A percentile compares a stretch with the other conserved stretches of the same genome.
Evolutionary conservation across 169 alveolate genomes (phyloP).

Genomic region (Plasmodium sp.): DNA sequence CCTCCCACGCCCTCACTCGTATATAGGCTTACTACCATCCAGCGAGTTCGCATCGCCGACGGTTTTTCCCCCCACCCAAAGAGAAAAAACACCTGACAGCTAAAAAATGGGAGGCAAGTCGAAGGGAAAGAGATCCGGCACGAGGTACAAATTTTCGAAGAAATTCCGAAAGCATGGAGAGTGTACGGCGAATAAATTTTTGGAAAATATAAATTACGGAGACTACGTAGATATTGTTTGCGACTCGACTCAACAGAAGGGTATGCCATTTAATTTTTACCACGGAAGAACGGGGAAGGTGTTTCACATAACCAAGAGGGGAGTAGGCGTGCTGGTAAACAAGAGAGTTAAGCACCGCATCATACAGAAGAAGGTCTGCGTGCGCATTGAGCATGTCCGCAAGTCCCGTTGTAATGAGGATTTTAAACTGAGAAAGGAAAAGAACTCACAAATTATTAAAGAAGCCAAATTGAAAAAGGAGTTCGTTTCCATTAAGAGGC

Average conservation of each 20-base stretch:
- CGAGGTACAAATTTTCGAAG: constrained; percentile 98
- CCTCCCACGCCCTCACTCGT: not conserved
- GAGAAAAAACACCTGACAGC: too few species aligned
- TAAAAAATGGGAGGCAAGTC: constrained; percentile 83
- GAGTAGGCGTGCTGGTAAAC: constrained; percentile 97
- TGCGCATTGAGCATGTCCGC: constrained; percentile 98
- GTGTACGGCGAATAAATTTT: constrained; percentile 94
- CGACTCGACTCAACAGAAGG: constrained; percentile 98
- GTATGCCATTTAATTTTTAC: constrained; percentile 98
- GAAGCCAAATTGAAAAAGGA: constrained; percentile 94
- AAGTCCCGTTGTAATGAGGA: constrained; percentile 97
- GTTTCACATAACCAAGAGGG: constrained; percentile 96
- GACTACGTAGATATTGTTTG: constrained; percentile 98
- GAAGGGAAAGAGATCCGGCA: constrained; percentile 98
- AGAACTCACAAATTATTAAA: constrained; percentile 91
- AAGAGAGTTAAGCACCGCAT: constrained; percentile 97
- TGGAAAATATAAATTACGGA: constrained; percentile 94
- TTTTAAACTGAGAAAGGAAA: constrained; percentile 94
- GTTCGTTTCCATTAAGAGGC: constrained; percentile 78
- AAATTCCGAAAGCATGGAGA: constrained; percentile 97
- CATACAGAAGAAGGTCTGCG: constrained; percentile 96
- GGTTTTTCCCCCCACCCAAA: too few species aligned
- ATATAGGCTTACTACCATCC: not conserved
- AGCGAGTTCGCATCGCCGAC: too few species aligned
- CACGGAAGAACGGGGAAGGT: constrained; percentile 99